Evolutionary conservation across 176 grass and related monocot genomes (phyloP), one percentile per base, ranked within the genome.

Genomic region (Musa beccarii): DNA sequence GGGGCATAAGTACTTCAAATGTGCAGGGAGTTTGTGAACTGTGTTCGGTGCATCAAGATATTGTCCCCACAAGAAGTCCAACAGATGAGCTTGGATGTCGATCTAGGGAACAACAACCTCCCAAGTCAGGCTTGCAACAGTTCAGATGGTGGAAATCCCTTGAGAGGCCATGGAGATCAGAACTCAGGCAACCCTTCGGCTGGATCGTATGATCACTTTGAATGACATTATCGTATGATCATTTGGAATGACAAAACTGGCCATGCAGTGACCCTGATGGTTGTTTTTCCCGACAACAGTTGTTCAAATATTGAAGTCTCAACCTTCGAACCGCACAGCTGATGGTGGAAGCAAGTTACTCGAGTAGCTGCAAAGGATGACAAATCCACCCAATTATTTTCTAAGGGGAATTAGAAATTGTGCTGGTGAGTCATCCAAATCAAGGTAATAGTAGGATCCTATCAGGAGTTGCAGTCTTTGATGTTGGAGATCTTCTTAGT

Each of bases 41-140:
- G 96, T 57, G 96, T 95, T 26, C 86, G 82, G 53, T 95, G 87
- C 81, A 92, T 99, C 61, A 95, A 89, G 83, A 99, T 99, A 54
- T 78, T 99, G 52, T 92, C 96, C 15, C 96, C 96, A 52, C 96
- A 92, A 84, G 96, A 99, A 89, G 96, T 99, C 53, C 88, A 92
- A 25, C 89, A 94, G 81, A 92, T 95, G 89, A 92, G 96, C 73
- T 85, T 92, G 80, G 96, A 99, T 74, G 96, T 85, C 72, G 91
- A 92, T 79, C 78, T 92, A 78, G 82, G 78, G 63, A 90, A 84
- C 76, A 88, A 59, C 84, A 86, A 84, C 14, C 84, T 89, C 23
- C 83, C 80, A 68, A 87, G 88, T 75, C 89, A 86, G 78, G 83
- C 92, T 71, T 89, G 89, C 89, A 92, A 89, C 78, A 90, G 89